phyloP scores from a whole-genome alignment of 2,329 filamentous ascomycete genomes.

The Podosphaera aphanis region DNA sequence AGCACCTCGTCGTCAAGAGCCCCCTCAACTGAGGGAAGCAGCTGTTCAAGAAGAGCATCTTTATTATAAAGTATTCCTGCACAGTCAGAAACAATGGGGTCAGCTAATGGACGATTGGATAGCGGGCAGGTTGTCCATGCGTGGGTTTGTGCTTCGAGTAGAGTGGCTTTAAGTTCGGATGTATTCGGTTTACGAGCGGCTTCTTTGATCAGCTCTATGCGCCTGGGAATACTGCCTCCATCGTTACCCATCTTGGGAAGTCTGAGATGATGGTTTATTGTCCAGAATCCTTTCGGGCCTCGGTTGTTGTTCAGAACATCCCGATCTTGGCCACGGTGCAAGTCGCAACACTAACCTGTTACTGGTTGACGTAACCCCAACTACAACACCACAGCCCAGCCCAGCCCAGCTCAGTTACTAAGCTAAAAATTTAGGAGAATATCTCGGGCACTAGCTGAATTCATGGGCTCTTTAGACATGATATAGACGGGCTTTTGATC shows the following conservation, averaged over 20 bases:
- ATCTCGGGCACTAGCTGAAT: background rate
- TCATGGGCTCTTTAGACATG: slow-evolving; percentile 8
- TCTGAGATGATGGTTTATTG: background rate
- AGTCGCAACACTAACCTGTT: background rate
- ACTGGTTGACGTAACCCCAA: background rate
- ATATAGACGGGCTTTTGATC: slow-evolving; percentile 6
- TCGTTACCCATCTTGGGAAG: slow-evolving; percentile 78
- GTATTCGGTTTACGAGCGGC: slow-evolving; percentile 63
- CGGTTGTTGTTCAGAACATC: background rate
- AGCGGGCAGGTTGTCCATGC: slow-evolving; percentile 73
- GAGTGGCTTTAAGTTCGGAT: slow-evolving; percentile 70
- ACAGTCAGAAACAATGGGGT: slow-evolving; percentile 57
- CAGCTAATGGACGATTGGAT: slow-evolving; percentile 48
- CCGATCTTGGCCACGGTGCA: background rate
- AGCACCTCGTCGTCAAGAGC: slow-evolving; percentile 35
- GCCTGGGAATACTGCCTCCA: slow-evolving; percentile 84
- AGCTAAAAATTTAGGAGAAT: background rate
- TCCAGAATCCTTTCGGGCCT: background rate
- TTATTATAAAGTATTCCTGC: slow-evolving; percentile 83
- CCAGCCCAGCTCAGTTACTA: background rate
- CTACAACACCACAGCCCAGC: too few species aligned
- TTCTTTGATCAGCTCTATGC: slow-evolving; percentile 87
- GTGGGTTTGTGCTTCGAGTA: slow-evolving; percentile 64
- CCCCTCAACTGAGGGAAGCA: slow-evolving; percentile 30
- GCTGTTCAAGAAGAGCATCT: slow-evolving; percentile 55